These are phyloP conservation scores for Solanum appendiculatum DNA, from an alignment of 257 asterid species.

Conservation along the genomic window DNA sequence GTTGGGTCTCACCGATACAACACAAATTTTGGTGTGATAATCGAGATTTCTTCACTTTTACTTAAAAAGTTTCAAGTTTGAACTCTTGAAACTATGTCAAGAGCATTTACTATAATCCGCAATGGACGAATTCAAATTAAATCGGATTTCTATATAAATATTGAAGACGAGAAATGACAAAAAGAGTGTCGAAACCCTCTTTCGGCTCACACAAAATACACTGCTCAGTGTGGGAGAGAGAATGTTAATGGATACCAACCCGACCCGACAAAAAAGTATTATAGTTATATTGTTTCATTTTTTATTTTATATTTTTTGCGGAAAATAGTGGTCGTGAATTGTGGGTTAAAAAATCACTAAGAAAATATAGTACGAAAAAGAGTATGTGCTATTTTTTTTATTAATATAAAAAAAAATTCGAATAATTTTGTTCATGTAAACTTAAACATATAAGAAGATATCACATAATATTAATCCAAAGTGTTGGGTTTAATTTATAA, in stretches of 20 bases:
- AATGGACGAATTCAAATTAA: fast-evolving
- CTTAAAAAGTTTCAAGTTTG: neutral
- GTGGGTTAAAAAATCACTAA: neutral
- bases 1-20: no score
- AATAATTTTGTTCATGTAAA: no score
- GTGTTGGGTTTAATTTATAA: no score
- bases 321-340: neutral
- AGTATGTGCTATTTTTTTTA: neutral
- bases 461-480: neutral
- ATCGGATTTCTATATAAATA: neutral
- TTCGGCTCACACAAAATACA: neutral
- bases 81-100: neutral
- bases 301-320: neutral
- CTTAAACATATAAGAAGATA: no score
- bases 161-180: fast-evolving
- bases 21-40: no score
- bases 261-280: neutral
- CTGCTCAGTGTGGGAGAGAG: neutral
- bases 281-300: neutral
- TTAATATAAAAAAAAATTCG: no score
- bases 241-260: neutral
- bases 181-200: neutral
- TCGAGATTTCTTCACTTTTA: neutral
- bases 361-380: neutral
- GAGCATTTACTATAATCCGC: no score